These are phyloP conservation scores for Trypanosoma caninum DNA, from an alignment of 208 protist species.

Conservation along the genomic window DNA sequence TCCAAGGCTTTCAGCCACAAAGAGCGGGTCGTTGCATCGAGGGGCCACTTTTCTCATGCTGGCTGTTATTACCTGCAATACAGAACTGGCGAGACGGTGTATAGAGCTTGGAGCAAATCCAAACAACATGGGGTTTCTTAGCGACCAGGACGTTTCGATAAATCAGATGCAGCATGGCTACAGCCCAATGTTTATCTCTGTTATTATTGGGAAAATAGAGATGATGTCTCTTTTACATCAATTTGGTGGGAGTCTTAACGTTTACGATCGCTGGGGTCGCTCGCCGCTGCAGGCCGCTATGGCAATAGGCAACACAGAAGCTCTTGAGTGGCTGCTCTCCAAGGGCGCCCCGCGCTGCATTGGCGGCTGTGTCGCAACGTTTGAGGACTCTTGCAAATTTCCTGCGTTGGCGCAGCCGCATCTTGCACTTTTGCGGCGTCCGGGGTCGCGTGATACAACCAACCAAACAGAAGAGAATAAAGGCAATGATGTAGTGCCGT, in stretches of 20 bases:
- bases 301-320: constrained; percentile 59
- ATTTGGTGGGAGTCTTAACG: constrained; percentile 69
- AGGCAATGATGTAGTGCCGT: constrained; percentile 22
- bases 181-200: constrained; percentile 82
- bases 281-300: constrained; percentile 80
- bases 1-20: constrained; percentile 45
- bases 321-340: constrained; percentile 69
- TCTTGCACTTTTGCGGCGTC: constrained; percentile 40
- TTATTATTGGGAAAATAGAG: constrained; percentile 68
- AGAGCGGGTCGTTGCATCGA: constrained; percentile 31
- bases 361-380: constrained; percentile 48
- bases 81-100: constrained; percentile 56
- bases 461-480: not conserved
- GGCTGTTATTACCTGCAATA: constrained; percentile 70
- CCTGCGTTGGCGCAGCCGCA: constrained; percentile 54
- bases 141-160: constrained; percentile 43
- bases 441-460: constrained; percentile 26
- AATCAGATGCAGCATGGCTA: constrained; percentile 88
- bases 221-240: constrained; percentile 59
- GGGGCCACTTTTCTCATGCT: constrained; percentile 81
- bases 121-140: constrained; percentile 83
- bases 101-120: constrained; percentile 77
- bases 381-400: constrained; percentile 39
- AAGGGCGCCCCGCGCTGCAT: constrained; percentile 76
- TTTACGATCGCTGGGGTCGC: constrained; percentile 88